Evolutionary conservation across 495 filamentous ascomycete species (phyloP).

Genomic region (Penicillium ochrochloron): DNA sequence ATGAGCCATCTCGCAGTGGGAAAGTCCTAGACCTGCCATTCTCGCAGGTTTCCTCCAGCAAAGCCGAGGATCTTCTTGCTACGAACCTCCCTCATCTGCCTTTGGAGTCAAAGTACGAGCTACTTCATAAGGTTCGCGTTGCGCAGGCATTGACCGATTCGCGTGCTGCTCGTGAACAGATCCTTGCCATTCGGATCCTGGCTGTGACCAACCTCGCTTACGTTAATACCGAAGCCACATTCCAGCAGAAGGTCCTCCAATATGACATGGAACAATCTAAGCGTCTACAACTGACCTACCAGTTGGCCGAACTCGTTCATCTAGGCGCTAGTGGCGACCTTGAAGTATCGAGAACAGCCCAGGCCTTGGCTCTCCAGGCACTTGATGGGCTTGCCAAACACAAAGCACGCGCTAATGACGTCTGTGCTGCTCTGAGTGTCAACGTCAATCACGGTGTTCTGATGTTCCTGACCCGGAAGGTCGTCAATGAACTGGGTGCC

Average conservation of each 20-base stretch:
- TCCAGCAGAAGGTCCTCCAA: slow-evolving; percentile 82
- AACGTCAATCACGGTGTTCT: slow-evolving; percentile 96
- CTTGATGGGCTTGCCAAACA: slow-evolving; percentile 83
- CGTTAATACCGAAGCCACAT: slow-evolving; percentile 76
- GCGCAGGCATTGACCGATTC: slow-evolving; percentile 76
- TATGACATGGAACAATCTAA: slow-evolving; percentile 91
- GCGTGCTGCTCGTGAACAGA: slow-evolving; percentile 67
- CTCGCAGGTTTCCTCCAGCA: slow-evolving; percentile 61
- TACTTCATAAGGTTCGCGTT: slow-evolving; percentile 80
- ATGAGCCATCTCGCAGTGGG: slow-evolving; percentile 50
- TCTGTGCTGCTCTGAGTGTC: slow-evolving; percentile 83
- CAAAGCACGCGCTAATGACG: slow-evolving; percentile 74
- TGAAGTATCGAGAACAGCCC: slow-evolving; percentile 70
- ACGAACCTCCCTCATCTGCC: slow-evolving; percentile 69
- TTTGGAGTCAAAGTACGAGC: slow-evolving; percentile 75
- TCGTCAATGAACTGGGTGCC: slow-evolving; percentile 75
- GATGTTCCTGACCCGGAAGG: slow-evolving; percentile 90
- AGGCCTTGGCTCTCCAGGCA: slow-evolving; percentile 80
- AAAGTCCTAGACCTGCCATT: slow-evolving; percentile 75
- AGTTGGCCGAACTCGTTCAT: slow-evolving; percentile 89
- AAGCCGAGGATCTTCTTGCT: slow-evolving; percentile 70
- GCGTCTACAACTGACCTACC: slow-evolving; percentile 86
- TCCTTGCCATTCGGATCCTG: slow-evolving; percentile 79
- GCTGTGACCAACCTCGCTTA: slow-evolving; percentile 93
- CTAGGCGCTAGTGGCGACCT: slow-evolving; percentile 66